Evolutionary conservation across 352 stramenopile genomes (phyloP).

Genomic region (Phytophthora ohioensis): DNA sequence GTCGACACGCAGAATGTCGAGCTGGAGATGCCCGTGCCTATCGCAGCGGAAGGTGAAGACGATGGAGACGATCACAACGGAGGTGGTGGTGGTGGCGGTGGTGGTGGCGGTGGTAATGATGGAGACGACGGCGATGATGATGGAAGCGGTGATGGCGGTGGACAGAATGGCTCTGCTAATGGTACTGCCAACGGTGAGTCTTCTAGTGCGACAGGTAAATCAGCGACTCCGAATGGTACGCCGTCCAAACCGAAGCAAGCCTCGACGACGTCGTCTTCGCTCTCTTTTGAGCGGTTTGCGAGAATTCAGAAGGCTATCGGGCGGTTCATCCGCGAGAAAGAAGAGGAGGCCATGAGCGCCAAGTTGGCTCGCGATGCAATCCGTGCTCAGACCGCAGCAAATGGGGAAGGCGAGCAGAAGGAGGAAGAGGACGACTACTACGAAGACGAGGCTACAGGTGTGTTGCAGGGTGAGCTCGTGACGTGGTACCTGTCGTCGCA

Average conservation of each 20-base stretch:
- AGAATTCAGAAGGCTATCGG: slow-evolving; percentile 83
- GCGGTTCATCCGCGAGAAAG: slow-evolving; percentile 84
- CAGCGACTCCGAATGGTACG: slow-evolving; percentile 19
- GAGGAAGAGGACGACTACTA: slow-evolving; percentile 55
- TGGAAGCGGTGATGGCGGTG: slow-evolving; percentile 8
- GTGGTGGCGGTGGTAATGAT: slow-evolving; percentile 17
- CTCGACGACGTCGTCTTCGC: slow-evolving; percentile 46
- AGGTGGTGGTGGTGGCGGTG: slow-evolving; percentile 15
- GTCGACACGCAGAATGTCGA: slow-evolving; percentile 98
- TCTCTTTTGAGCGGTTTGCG: slow-evolving; percentile 87
- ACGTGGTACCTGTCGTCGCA: slow-evolving; percentile 88
- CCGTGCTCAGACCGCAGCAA: slow-evolving; percentile 28
- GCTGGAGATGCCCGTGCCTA: slow-evolving; percentile 76
- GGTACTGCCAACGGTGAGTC: slow-evolving; percentile 14
- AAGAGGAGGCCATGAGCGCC: slow-evolving; percentile 63
- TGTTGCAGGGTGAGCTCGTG: slow-evolving; percentile 83
- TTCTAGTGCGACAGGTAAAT: slow-evolving; percentile 4
- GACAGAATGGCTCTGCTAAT: slow-evolving; percentile 26
- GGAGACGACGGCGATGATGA: slow-evolving; percentile 12
- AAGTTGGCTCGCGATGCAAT: slow-evolving; percentile 56
- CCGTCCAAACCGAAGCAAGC: slow-evolving; percentile 35
- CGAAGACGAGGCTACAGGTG: slow-evolving; percentile 64
- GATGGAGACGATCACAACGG: slow-evolving; percentile 55
- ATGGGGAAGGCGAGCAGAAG: slow-evolving; percentile 21
- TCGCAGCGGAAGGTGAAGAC: slow-evolving; percentile 52